Percentiles rank a stretch among this genome's conserved stretches.
phyloP scores from a whole-genome alignment of 2,329 filamentous ascomycete genomes.

The Purpureocillium takamizusanense region DNA sequence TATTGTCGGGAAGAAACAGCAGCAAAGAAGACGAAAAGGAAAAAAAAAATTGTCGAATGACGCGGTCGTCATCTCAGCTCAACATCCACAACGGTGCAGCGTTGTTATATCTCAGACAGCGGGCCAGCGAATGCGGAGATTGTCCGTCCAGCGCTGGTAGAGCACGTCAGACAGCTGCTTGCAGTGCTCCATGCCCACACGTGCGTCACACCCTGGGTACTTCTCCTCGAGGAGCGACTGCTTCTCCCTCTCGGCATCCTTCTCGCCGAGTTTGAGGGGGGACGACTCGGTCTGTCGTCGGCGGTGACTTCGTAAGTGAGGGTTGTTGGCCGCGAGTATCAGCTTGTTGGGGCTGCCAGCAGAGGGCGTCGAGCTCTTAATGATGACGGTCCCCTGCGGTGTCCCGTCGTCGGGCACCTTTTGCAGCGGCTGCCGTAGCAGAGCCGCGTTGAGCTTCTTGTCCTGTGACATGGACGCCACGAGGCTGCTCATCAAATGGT shows the following conservation, averaged over 20 bases:
- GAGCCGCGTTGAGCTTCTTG: conserved; percentile 48
- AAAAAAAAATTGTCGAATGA: background rate
- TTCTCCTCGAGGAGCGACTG: conserved; percentile 38
- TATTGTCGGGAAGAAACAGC: no score
- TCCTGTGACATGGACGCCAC: conserved; percentile 66
- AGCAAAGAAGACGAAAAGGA: conserved; percentile 2
- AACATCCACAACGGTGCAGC: no score
- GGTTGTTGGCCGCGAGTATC: conserved; percentile 71
- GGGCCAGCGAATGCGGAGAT: conserved; percentile 64
- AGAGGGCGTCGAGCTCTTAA: conserved; percentile 41
- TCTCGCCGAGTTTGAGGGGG: conserved; percentile 28
- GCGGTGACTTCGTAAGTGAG: conserved; percentile 72
- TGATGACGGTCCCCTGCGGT: conserved; percentile 47
- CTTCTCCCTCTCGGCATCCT: conserved; percentile 37
- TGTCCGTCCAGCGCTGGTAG: conserved; percentile 84
- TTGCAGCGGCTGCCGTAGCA: conserved; percentile 30
- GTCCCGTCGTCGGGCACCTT: conserved; percentile 34
- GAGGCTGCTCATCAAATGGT: conserved; percentile 71
- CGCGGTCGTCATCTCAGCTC: no score
- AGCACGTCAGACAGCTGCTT: conserved; percentile 84
- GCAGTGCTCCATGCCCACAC: conserved; percentile 81
- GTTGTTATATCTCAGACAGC: conserved; percentile 17
- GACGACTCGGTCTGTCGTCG: conserved; percentile 46
- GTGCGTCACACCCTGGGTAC: conserved; percentile 44
- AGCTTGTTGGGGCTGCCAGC: conserved; percentile 50